Evolutionary conservation across 1,139 yeast species (phyloP).

Genomic region (Candida tropicalis): DNA sequence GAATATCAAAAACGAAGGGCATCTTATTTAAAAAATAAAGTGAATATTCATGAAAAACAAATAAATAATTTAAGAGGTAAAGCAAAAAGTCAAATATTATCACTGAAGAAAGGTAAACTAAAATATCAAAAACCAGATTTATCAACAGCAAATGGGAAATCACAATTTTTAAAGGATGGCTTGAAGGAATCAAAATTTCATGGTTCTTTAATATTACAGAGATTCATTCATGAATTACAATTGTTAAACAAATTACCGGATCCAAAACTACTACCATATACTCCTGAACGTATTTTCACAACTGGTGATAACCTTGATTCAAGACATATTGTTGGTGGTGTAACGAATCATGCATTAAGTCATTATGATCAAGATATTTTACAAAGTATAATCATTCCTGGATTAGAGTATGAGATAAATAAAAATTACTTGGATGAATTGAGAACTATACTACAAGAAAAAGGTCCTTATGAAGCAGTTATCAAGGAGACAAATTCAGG

Average conservation of each 20-base stretch:
- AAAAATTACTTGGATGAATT: conserved; percentile 26
- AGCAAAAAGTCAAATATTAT: conserved; percentile 1
- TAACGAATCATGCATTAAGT: conserved; percentile 6
- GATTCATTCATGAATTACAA: conserved; percentile 35
- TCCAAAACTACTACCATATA: conserved; percentile 38
- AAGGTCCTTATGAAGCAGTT: conserved; percentile 42
- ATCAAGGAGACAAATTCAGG: conserved; percentile 37
- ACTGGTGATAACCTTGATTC: conserved; percentile 10
- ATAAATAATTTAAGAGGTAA: conserved; percentile 13
- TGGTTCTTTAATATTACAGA: conserved; percentile 21
- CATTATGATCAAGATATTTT: conserved; percentile 39
- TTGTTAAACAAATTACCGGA: conserved; percentile 29
- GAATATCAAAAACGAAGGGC: conserved; percentile 8
- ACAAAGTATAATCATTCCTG: conserved; percentile 38
- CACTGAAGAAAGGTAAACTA: not conserved
- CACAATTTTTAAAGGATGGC: conserved; percentile 13
- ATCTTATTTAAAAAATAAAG: conserved; percentile 8
- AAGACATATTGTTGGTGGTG: conserved; percentile 9
- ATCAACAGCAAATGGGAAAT: not conserved
- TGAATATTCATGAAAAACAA: conserved; percentile 4
- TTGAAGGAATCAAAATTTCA: conserved; percentile 14
- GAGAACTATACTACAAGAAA: conserved; percentile 26
- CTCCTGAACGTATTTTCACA: conserved; percentile 18
- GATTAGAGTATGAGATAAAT: conserved; percentile 40
- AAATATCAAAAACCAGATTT: not conserved